A percentile compares a stretch with the other conserved stretches of the same genome.
Conservation (phyloP, 176 grass and related monocot species). For the Puccinellia tenuiflora region DNA sequence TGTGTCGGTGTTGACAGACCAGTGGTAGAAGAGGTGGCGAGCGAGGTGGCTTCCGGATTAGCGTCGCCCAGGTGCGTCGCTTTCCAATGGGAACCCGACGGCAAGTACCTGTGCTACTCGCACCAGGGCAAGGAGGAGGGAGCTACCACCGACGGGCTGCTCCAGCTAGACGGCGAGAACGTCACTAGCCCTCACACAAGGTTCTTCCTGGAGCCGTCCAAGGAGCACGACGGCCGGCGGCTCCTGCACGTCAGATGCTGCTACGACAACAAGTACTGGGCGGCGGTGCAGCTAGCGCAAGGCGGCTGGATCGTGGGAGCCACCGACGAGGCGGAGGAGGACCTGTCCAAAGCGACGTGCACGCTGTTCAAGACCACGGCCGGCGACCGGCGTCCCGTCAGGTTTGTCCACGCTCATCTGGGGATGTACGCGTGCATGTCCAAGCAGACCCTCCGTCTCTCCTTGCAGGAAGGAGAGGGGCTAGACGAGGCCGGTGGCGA, state of each 20-base stretch:
- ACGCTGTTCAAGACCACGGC: neutral
- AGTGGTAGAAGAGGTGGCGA: neutral
- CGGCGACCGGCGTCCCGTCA: neutral
- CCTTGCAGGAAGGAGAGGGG: neutral
- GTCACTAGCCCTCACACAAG: neutral
- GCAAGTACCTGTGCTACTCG: neutral
- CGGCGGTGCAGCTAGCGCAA: too few relatives aligned
- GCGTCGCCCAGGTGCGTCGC: neutral
- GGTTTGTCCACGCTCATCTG: constrained; percentile 1
- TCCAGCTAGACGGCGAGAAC: neutral
- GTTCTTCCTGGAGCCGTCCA: constrained; percentile 8
- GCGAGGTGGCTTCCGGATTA: neutral
- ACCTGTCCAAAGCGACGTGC: neutral
- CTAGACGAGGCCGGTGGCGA: too few relatives aligned
- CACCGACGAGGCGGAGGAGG: constrained; percentile 11
- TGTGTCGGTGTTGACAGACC: neutral
- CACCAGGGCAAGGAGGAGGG: neutral
- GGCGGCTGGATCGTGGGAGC: constrained; percentile 1
- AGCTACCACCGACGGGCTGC: neutral
- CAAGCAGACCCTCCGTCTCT: neutral
- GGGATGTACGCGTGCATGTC: neutral
- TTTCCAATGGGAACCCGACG: neutral
- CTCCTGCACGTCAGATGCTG: constrained; percentile 20
- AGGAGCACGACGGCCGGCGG: neutral
- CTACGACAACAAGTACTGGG: constrained; percentile 28